These are phyloP conservation scores for Mallotus repandus DNA, from an alignment of 441 rosid species.

Conservation along the genomic window DNA sequence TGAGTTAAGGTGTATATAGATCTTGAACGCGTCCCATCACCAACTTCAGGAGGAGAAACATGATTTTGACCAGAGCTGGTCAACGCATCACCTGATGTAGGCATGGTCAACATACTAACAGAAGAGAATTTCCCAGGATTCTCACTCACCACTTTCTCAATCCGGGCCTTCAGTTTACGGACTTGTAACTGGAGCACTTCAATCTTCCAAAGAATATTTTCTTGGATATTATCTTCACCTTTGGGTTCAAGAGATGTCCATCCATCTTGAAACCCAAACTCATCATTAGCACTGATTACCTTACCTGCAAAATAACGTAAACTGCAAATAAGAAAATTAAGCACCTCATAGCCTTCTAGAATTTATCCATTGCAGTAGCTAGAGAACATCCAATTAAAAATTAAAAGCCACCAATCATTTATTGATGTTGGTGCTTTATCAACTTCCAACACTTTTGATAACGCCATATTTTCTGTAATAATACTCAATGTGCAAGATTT, in stretches of 20 bases:
- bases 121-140: conserved; percentile 59
- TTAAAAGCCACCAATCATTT: not conserved
- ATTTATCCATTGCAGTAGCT: not conserved
- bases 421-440: not conserved
- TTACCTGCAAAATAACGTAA: conserved; percentile 37
- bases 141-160: conserved; percentile 61
- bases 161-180: conserved; percentile 45
- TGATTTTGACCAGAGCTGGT: conserved; percentile 38
- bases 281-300: conserved; percentile 33
- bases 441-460: not conserved
- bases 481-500: not conserved
- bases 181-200: conserved; percentile 54
- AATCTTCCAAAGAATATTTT: conserved; percentile 59
- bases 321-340: not conserved
- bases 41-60: conserved; percentile 37
- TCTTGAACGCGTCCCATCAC: conserved; percentile 28
- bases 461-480: not conserved
- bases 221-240: conserved; percentile 44
- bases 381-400: not conserved
- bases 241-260: conserved; percentile 41
- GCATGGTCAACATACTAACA: conserved; percentile 43
- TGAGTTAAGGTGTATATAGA: conserved; percentile 26
- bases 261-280: conserved; percentile 40
- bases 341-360: not conserved
- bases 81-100: conserved; percentile 40